Evolutionary conservation across 2,329 filamentous ascomycete genomes (phyloP), one percentile per base, ranked within the genome.

Genomic region (Fusarium sp.): DNA sequence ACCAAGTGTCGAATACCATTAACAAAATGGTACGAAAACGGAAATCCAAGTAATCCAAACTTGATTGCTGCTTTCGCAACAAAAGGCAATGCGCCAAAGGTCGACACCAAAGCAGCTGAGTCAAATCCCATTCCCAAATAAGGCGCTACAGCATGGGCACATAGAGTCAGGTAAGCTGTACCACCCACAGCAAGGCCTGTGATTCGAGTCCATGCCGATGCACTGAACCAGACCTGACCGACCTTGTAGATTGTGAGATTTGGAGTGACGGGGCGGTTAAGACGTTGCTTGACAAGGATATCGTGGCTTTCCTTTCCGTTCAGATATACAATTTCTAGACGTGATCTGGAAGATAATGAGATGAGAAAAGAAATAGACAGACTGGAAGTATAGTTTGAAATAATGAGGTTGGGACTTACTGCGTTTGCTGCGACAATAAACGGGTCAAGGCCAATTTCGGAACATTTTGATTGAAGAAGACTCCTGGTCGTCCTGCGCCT

Each of bases 131-230:
- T 23, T 27, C 60, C 67, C 17, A 70, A 18, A n/a, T 66, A 35
- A 17, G 67, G 66, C 15, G 50, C 60, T 3, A 70, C 4, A 6
- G 55, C 45, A 14, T 67, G 57, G 13, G 66, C 37, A 15, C 66
- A 45, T 3, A 70, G 35, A 2, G 49, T 42, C 0, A 70, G 23
- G 23, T 70, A 70, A 2, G 60, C 66, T 11, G 60, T 67, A 3
- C 66, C 60, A 1, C 67, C 66, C 2, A 70, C 60, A 8, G 57
- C 11, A 7, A 70, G 41, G 0, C 67, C 67, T 5, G 67, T 70
- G 23, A 70, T 70, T 18, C 67, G 35, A 32, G 66, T 70, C 67
- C 67, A 70, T 10, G 67, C 67, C 9, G 67, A 70, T n/a, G 67
- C 54, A n/a, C 67, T 70, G 27, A 70, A 56, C 54, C 66, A 70